Percentiles rank a stretch among this genome's conserved stretches.
Conservation (phyloP, 164 flowering plant species). For the Kingdonia uniflora region DNA sequence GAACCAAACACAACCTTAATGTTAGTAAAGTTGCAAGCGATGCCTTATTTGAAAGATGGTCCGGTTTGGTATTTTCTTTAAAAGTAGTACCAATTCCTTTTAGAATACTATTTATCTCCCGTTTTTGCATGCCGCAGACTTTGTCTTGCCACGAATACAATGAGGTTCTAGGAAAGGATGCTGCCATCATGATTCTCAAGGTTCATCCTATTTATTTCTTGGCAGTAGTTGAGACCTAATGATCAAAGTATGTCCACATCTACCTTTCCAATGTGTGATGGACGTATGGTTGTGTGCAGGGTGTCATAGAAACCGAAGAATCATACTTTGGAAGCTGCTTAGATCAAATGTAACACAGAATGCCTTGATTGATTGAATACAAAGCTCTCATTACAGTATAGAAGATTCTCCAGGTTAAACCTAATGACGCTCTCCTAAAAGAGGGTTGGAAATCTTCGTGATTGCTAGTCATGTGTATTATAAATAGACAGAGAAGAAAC, state of each 20-base stretch:
- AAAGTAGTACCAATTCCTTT: background rate
- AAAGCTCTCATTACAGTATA: too few relatives aligned
- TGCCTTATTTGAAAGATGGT: background rate
- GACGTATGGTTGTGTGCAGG: background rate
- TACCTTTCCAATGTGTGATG: background rate
- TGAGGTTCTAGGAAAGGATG: conserved; percentile 72
- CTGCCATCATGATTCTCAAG: conserved; percentile 76
- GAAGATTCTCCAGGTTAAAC: too few relatives aligned
- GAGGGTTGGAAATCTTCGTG: too few relatives aligned
- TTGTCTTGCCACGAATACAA: conserved; percentile 73
- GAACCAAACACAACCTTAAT: background rate
- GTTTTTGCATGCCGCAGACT: conserved; percentile 33
- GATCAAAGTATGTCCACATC: background rate
- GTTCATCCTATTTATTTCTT: conserved; percentile 18
- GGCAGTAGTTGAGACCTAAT: background rate
- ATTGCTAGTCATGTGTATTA: too few relatives aligned
- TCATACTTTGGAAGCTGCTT: background rate
- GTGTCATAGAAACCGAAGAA: conserved; percentile 2
- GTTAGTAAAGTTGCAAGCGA: background rate
- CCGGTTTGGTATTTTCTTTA: background rate
- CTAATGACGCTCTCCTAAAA: too few relatives aligned
- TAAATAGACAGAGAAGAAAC: too few relatives aligned
- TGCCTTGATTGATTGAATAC: too few relatives aligned
- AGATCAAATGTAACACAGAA: too few relatives aligned
- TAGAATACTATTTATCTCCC: background rate